Evolutionary conservation across 164 flowering plant species (phyloP).

Genomic region (Macadamia tetraphylla): DNA sequence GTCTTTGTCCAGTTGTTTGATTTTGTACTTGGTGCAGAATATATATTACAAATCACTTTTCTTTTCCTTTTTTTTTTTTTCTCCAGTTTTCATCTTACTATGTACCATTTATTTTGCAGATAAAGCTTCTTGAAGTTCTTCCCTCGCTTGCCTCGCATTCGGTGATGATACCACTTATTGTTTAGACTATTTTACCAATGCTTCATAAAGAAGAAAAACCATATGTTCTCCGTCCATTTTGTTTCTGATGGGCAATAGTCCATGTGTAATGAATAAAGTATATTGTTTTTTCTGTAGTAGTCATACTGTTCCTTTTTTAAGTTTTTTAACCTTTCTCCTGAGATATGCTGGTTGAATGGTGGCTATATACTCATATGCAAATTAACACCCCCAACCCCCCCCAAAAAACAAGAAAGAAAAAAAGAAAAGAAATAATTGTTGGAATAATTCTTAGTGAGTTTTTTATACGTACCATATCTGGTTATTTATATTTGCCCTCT

Average conservation of each 20-base stretch:
- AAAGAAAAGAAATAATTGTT: too few species aligned
- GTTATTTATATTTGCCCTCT: too few species aligned
- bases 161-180: slow-evolving; percentile 66
- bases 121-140: slow-evolving; percentile 66
- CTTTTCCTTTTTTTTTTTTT: not conserved
- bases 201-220: slow-evolving; percentile 55
- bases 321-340: not conserved
- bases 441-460: too few species aligned
- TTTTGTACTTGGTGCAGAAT: slow-evolving; percentile 1
- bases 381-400: too few species aligned
- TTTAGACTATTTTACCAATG: slow-evolving; percentile 83
- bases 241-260: not conserved
- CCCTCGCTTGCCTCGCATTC: slow-evolving; percentile 83
- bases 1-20: slow-evolving; percentile 5
- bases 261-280: not conserved
- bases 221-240: slow-evolving; percentile 37
- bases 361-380: not conserved
- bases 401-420: too few species aligned
- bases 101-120: slow-evolving; percentile 38
- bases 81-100: slow-evolving; percentile 4
- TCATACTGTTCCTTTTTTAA: not conserved
- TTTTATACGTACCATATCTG: too few species aligned
- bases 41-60: not conserved
- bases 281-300: not conserved
- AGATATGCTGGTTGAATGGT: not conserved